Evolutionary conservation across 1,284 basidiomycete species (phyloP), one percentile per base, ranked within the genome.

Genomic region (Erythrobasidium hasegawianum): DNA sequence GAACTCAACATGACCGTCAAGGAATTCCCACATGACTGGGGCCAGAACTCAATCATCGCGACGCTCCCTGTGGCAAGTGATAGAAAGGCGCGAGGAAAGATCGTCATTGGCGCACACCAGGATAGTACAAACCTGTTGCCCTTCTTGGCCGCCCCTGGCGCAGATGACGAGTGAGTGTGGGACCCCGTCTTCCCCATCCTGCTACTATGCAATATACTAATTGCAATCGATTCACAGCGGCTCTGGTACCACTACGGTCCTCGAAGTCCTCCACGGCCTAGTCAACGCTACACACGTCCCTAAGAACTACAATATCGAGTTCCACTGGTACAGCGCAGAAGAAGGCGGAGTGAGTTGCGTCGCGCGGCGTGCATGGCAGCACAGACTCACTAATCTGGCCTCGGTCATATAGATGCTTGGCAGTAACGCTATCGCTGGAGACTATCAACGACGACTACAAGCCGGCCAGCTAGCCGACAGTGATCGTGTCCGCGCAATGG

Each of bases 21-120:
- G 33, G 91, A 94, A 76, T 97, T 97, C 76, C 71, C 81, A 67
- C 95, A 98, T 77, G 78, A 85, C 0, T 98, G 95, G 95, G 87
- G 86, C 10, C 95, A 98, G 82, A 89, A 90, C 79, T 85, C 86
- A 53, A 88, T 98, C 74, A 89, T 87, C 68, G 83, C 79, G n/a
- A 81, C 81, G 64, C 81, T 86, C 71, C 77, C 79, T 2, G 67
- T 69, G 53, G 72, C 57, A 64, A 22, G 54, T 24, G 61, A 49
- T 14, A 58, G 68, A 22, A 71, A 68, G 20, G 57, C 70, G 24
- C 70, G 73, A 45, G 66, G 73, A n/a, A 64, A 69, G n/a, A 71
- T 84, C 11, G 81, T 82, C 5, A 75, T 86, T 41, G 86, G 87
- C 29, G 91, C 93, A 41, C 95, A 98, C 77, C 93, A 92, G 76